phyloP scores from a whole-genome alignment of 202 grass and related monocot genomes.

The Brachypodium distachyon region DNA sequence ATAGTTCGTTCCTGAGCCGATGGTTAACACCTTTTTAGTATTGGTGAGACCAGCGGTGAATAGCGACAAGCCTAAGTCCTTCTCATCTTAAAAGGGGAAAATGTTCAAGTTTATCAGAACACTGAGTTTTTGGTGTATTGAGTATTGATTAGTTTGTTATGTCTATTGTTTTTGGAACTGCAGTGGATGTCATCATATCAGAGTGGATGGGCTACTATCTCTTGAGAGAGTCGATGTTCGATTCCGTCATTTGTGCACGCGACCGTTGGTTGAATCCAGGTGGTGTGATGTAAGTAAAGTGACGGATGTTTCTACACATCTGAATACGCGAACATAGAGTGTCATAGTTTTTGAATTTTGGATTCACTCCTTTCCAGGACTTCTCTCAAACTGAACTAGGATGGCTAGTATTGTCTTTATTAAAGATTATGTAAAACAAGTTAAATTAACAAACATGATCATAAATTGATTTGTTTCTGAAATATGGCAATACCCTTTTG shows the following conservation, averaged over 20 bases:
- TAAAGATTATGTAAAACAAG: not conserved
- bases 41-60: too few species aligned
- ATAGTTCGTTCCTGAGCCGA: not conserved
- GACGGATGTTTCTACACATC: not conserved
- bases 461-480: not conserved
- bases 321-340: not conserved
- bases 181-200: slow-evolving; percentile 99
- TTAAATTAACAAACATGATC: not conserved
- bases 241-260: slow-evolving; percentile 89
- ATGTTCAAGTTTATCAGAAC: not conserved
- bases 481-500: not conserved
- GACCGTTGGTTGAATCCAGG: slow-evolving; percentile 92
- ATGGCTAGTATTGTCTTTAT: not conserved
- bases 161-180: slow-evolving; percentile 25
- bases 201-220: slow-evolving; percentile 99
- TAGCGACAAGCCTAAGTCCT: not conserved
- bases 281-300: slow-evolving; percentile 71
- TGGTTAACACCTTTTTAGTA: not conserved
- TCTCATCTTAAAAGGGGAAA: not conserved
- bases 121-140: not conserved
- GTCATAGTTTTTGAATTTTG: not conserved
- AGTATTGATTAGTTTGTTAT: slow-evolving; percentile 1
- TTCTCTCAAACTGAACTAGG: not conserved
- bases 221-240: slow-evolving; percentile 94
- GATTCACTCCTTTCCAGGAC: not conserved